Base-by-base conservation (phyloP, 768 basidiomycete species). In the Boletus barrowsii region DNA sequence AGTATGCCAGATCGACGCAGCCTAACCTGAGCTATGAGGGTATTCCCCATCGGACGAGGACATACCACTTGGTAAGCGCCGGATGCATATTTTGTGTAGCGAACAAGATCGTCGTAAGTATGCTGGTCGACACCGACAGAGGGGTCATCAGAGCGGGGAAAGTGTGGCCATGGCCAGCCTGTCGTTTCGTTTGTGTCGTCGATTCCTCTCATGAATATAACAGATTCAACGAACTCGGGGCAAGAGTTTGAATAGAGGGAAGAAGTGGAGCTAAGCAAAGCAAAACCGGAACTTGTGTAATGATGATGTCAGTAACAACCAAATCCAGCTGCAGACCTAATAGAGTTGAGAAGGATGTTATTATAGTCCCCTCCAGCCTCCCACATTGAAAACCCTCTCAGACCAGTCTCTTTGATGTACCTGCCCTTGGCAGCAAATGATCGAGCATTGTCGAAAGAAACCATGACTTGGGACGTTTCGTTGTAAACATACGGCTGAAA, bases 361-460 rank as follows among this genome's bases (percentile, higher is more conserved):
- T 82, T 60, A 45, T 70, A 77, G 65, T 88, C 88, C 5, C 84
- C 84, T 24, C 80, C 86, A 44, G 83, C 79, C 64, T 89, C 84
- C 87, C 87, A 89, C 70, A 86, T 79, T 2, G 81, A 72, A 65
- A 88, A 88, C 5, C 88, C 88, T 51, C 71, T 73, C 17, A 90
- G 68, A 7, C 79, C 80, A 13, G 67, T 68, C 10, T 67, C 55
- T 45, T 75, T 75, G 60, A 89, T 84, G 65, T 76, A 89, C 3
- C 64, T 60, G 8, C 87, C 88, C 71, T 88, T 88, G 47, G 75
- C 76, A 18, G 62, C 69, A 57, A 84, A 87, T 0, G 88, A 86
- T 30, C 66, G 60, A 4, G 79, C 69, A 56, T 88, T 73, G 51
- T 91, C 87, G 63, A 78, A 90, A 1, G 87, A 81, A 37, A 90